These are phyloP conservation scores for Arabidopsis arenosa DNA, from an alignment of 345 rosid genomes.

Conservation along the genomic window DNA sequence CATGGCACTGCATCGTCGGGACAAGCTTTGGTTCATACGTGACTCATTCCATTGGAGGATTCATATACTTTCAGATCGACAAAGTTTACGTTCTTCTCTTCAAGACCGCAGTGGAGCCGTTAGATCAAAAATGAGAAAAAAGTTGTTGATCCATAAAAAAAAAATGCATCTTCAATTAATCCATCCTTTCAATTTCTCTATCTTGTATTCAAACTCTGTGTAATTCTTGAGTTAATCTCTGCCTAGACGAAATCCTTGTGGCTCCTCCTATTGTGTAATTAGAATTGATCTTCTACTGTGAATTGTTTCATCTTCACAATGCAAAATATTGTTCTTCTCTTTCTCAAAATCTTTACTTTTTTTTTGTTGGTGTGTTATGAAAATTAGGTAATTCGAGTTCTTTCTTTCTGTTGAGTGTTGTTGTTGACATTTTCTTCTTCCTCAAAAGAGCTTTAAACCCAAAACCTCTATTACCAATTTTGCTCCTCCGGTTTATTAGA, in stretches of 20 bases:
- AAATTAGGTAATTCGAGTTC: background rate
- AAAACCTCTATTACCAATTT: background rate
- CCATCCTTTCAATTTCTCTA: background rate
- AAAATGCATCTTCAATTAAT: background rate
- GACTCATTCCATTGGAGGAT: slow-evolving; percentile 91
- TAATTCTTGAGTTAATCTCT: slow-evolving; percentile 19
- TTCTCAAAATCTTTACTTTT: too few species aligned
- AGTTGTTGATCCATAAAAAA: background rate
- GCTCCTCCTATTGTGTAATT: slow-evolving; percentile 30
- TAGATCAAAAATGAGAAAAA: slow-evolving; percentile 50
- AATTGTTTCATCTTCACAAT: slow-evolving; percentile 10
- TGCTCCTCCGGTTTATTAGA: background rate
- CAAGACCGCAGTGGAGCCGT: slow-evolving; percentile 92
- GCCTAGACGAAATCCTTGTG: slow-evolving; percentile 11
- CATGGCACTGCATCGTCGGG: slow-evolving; percentile 99
- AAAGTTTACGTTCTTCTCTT: slow-evolving; percentile 91
- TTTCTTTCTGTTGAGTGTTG: background rate
- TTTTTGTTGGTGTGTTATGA: too few species aligned
- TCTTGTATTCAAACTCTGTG: slow-evolving; percentile 18
- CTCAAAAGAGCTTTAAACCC: slow-evolving; percentile 13
- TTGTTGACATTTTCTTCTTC: background rate
- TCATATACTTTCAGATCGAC: slow-evolving; percentile 90
- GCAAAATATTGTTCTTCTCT: background rate
- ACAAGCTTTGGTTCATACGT: slow-evolving; percentile 96
- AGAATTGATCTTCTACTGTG: background rate